Evolutionary conservation across 2,329 filamentous ascomycete genomes (phyloP).

Genomic region (Cladobotryum protrusum): DNA sequence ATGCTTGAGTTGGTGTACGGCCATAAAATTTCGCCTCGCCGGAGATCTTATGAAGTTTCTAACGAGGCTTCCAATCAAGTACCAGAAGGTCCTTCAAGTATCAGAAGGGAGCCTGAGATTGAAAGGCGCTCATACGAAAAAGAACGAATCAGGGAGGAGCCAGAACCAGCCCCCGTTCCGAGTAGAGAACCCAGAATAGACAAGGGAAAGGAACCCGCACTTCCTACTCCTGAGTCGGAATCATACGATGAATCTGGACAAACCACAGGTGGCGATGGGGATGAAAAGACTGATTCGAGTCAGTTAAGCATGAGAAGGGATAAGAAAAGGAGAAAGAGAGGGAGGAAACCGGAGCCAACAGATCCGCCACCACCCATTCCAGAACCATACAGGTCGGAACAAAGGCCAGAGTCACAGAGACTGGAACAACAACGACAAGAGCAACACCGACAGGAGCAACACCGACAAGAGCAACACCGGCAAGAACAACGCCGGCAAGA

Average conservation of each 20-base stretch:
- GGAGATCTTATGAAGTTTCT: background rate
- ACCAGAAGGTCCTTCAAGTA: background rate
- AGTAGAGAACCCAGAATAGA: too few species aligned
- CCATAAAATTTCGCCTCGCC: background rate
- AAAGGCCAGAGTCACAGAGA: constrained; percentile 2
- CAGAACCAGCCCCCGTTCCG: background rate
- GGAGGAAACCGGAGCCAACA: background rate
- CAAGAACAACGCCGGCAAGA: background rate
- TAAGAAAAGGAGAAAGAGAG: background rate
- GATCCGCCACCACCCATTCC: background rate
- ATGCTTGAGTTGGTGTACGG: constrained; percentile 3
- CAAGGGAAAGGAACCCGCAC: too few species aligned
- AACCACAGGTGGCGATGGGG: background rate
- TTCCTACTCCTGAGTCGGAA: too few species aligned
- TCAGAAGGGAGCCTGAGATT: background rate
- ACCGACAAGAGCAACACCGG: background rate
- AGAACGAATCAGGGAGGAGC: background rate
- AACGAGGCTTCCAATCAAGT: background rate
- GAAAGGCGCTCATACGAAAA: background rate
- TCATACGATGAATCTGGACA: too few species aligned
- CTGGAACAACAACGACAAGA: background rate
- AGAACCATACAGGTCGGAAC: background rate
- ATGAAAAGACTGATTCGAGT: background rate
- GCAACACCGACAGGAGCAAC: background rate
- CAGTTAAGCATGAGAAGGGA: background rate